These are phyloP conservation scores for Phytophthora sansomeana DNA, from an alignment of 352 stramenopile species.

Conservation along the genomic window DNA sequence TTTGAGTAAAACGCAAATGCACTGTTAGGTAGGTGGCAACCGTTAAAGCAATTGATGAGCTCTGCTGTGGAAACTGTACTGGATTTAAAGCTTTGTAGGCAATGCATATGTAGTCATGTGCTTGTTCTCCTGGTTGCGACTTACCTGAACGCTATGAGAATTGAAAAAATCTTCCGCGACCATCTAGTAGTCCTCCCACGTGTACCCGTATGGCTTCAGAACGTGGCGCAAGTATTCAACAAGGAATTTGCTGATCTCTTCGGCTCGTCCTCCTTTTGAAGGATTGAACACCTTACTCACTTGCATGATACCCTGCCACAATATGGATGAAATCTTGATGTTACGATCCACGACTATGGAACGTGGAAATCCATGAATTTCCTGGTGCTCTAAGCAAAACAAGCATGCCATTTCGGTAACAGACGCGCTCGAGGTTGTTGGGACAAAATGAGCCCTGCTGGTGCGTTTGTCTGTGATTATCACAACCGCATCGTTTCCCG, in stretches of 20 bases:
- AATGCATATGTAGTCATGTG: conserved; percentile 5
- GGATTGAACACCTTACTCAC: neutral
- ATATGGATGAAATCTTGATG: neutral
- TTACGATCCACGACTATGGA: conserved; percentile 2
- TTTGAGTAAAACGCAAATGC: conserved; percentile 3
- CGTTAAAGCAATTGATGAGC: conserved; percentile 4
- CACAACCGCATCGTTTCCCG: neutral
- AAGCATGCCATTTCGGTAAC: neutral
- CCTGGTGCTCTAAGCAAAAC: conserved; percentile 1
- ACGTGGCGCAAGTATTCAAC: conserved; percentile 1
- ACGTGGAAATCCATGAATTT: conserved; percentile 2
- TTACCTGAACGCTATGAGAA: conserved; percentile 8
- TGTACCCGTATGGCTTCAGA: neutral
- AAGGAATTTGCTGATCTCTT: neutral
- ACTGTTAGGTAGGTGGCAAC: conserved; percentile 20
- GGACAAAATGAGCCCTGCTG: neutral
- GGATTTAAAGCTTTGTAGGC: conserved; percentile 3
- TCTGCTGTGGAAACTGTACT: conserved; percentile 6
- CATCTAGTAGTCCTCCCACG: neutral
- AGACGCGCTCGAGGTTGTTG: neutral
- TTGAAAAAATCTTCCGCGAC: conserved; percentile 3
- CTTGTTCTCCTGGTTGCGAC: no score
- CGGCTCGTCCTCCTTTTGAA: neutral
- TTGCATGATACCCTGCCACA: neutral
- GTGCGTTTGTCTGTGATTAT: neutral